Evolutionary conservation across 441 rosid genomes (phyloP).

Genomic region (Raphanus hybrid): DNA sequence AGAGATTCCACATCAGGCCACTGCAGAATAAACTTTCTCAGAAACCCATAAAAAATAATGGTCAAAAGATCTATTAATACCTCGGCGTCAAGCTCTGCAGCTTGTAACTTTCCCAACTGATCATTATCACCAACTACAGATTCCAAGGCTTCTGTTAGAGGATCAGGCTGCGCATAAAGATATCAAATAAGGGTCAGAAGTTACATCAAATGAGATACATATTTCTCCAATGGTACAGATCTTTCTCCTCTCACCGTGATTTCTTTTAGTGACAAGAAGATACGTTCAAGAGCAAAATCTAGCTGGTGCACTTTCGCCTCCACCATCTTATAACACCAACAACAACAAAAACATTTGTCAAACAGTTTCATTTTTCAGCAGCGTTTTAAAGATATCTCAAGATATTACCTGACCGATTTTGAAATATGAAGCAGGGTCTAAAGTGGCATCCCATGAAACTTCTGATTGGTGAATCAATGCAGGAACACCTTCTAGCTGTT

Average conservation of each 20-base stretch:
- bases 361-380: slow-evolving; percentile 10
- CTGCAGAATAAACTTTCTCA: slow-evolving; percentile 47
- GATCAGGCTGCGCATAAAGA: slow-evolving; percentile 73
- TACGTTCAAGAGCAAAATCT: slow-evolving; percentile 82
- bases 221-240: slow-evolving; percentile 5
- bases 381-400: not conserved
- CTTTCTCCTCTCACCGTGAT: slow-evolving; percentile 59
- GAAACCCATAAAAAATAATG: not conserved
- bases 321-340: slow-evolving; percentile 62
- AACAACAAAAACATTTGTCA: not conserved
- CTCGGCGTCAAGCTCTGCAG: slow-evolving; percentile 71
- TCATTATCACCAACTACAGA: slow-evolving; percentile 70
- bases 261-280: slow-evolving; percentile 90
- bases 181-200: not conserved
- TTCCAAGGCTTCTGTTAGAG: slow-evolving; percentile 77
- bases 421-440: slow-evolving; percentile 79
- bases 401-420: slow-evolving; percentile 87
- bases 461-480: slow-evolving; percentile 92
- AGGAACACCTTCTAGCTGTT: slow-evolving; percentile 85
- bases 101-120: slow-evolving; percentile 65
- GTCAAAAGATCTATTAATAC: slow-evolving; percentile 42
- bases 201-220: not conserved
- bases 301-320: slow-evolving; percentile 94
- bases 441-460: slow-evolving; percentile 95
- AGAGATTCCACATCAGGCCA: slow-evolving; percentile 95